Base-by-base conservation (phyloP, 352 stramenopile species). In the Elongisporangium undulatum region DNA sequence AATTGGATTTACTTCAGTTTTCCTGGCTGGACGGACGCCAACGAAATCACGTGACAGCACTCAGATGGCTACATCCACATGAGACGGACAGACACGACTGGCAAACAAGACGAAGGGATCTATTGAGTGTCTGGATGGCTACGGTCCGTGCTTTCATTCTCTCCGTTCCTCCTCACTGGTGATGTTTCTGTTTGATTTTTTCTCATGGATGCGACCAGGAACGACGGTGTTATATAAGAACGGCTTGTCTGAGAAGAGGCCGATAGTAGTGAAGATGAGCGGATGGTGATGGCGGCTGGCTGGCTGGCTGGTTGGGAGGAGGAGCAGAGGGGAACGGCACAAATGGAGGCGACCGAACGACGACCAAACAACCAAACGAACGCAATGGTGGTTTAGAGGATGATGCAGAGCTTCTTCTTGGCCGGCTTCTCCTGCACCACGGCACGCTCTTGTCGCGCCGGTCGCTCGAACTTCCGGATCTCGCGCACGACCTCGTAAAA, bases 401-500 rank as follows among this genome's bases (percentile, higher is more conserved):
- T 85, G 50, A 59, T 81, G 64, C 87, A 71, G 45, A 74, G 67
- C 55, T 82, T 86, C 74, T 90, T 87, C 62, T 89, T 82, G 24
- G 60, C 72, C 54, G 77, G 72, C 70, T 89, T 87, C 61, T 84
- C 63, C 49, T 78, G 82, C 15, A 72, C 70, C 49, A 66, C 62
- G 22, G 72, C 45, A 61, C 66, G 74, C 56, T 74, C 71, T 64
- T 77, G 69, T 61, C 71, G 71, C 53, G 63, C 69, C 20, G 86
- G 82, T 34, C 78, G 78, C 65, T 95, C 86, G 2, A 78, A 71
- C 72, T 87, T 90, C 58, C 86, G 81, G 66, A 95, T 95, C 66
- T 91, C 86, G 45, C 86, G 86, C 54, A 95, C 84, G 55, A 95
- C 86, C 57, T 95, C 75, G 75, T 92, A 95, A 67, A 95, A 95